These are phyloP conservation scores for Mallotus nudiflorus DNA, from an alignment of 345 rosid genomes.

Conservation along the genomic window DNA sequence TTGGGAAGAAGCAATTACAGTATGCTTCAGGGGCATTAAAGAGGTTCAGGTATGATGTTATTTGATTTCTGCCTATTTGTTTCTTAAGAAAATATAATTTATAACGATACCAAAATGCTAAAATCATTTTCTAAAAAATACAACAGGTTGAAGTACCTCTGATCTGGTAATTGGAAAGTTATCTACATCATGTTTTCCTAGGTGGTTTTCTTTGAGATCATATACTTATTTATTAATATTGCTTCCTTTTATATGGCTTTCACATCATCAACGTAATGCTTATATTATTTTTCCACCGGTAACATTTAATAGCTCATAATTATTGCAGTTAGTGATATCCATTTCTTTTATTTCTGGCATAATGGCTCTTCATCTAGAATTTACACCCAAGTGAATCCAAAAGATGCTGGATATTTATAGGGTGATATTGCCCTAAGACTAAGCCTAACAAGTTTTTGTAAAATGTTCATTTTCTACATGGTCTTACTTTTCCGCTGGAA, in stretches of 20 bases:
- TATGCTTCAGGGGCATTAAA: slow-evolving; percentile 30
- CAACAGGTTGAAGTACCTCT: not conserved
- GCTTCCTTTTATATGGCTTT: not conserved
- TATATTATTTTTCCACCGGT: not conserved
- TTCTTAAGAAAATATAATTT: not conserved
- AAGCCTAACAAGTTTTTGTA: too few relatives aligned
- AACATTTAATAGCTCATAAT: too few relatives aligned
- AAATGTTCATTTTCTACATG: too few relatives aligned
- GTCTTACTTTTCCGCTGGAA: too few relatives aligned
- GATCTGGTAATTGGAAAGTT: slow-evolving; percentile 2
- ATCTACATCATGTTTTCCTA: too few relatives aligned
- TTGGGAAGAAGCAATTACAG: slow-evolving; percentile 29
- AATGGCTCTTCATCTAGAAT: too few relatives aligned
- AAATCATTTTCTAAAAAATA: not conserved
- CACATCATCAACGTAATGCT: not conserved
- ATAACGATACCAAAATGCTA: too few relatives aligned
- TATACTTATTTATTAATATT: not conserved
- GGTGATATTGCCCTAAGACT: too few relatives aligned
- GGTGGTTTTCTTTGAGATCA: not conserved
- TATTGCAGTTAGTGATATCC: too few relatives aligned
- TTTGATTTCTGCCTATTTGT: not conserved
- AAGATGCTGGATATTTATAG: too few relatives aligned
- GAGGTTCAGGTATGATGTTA: slow-evolving; percentile 27
- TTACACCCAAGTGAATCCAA: too few relatives aligned
- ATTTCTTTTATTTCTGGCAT: too few relatives aligned